Base-by-base conservation (phyloP, 2,329 filamentous ascomycete genomes). In the Sporothrix sp. region DNA sequence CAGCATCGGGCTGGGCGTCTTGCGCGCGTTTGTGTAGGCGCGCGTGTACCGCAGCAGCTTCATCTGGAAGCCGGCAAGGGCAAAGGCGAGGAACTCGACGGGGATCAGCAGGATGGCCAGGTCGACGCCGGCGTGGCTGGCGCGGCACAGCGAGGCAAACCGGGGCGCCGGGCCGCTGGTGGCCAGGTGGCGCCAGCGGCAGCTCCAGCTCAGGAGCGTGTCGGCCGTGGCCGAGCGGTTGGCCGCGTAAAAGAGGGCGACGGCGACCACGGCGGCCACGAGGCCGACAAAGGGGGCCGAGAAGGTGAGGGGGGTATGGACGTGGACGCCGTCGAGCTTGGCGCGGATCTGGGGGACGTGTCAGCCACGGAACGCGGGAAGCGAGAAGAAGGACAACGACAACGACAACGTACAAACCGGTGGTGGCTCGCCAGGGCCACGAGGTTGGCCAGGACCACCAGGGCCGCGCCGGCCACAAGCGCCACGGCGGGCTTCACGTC, bases 131-230 rank as follows among this genome's bases (percentile, higher is more conserved):
- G 72, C 73, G 59, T 71, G 69, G 63, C 71, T 78, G 64, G 82
- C 71, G 53, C 64, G 68, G 64, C 79, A 83, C 45, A 83, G 63
- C 0, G 71, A 72, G 14, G 68, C 71, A 59, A 79, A 83, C 59
- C 77, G 68, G 27, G 80, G 78, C 54, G 71, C 64, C 32, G 66
- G 60, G 14, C 59, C 58, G 75, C 82, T 80, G 53, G 65, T 62
- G n/a, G 36, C 16, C 10, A 81, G 65, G 20, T 67, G 59, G 8
- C 66, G 63, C 79, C 79, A 83, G 55, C 76, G 76, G 62, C 79
- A 83, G 36, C 71, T 75, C 79, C 79, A 83, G 63, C 75, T 79
- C 59, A 81, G 69, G 10, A 82, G 63, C 7, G 76, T 78, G 60
- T 79, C 76, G 52, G 67, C 65, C 8, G 67, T 68, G 13, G 63